Conservation (phyloP, 2,329 filamentous ascomycete species). For the Nannizzia gypsea region DNA sequence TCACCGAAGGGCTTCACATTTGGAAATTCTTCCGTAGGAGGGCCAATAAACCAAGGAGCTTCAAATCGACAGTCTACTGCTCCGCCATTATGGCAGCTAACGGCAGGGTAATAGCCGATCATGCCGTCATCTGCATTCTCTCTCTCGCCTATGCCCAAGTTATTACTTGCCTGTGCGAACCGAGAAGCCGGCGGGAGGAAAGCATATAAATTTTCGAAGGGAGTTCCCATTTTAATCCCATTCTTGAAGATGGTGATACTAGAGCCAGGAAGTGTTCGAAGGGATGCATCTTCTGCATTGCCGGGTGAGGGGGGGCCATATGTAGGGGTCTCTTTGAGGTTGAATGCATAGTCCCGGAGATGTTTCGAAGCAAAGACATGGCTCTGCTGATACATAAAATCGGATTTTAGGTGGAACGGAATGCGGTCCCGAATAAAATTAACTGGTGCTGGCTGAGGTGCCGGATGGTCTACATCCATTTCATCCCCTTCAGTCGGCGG, state of each 20-base stretch:
- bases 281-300: slow-evolving; percentile 58
- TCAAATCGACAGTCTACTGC: slow-evolving; percentile 91
- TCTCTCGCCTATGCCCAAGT: slow-evolving; percentile 52
- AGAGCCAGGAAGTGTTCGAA: slow-evolving; percentile 77
- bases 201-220: slow-evolving; percentile 75
- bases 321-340: slow-evolving; percentile 35
- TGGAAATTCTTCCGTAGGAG: slow-evolving; percentile 33
- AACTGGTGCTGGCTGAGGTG: slow-evolving; percentile 41
- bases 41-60: slow-evolving; percentile 82
- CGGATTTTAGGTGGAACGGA: slow-evolving; percentile 84
- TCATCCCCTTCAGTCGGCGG: slow-evolving; percentile 56
- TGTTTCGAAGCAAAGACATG: slow-evolving; percentile 63
- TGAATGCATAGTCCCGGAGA: slow-evolving; percentile 56
- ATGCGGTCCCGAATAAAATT: slow-evolving; percentile 93
- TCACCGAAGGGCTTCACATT: slow-evolving; percentile 46
- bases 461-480: not conserved
- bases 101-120: slow-evolving; percentile 87
- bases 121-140: slow-evolving; percentile 88
- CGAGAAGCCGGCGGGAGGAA: slow-evolving; percentile 81
- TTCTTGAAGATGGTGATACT: slow-evolving; percentile 90
- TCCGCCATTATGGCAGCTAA: slow-evolving; percentile 84
- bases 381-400: slow-evolving; percentile 74
- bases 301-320: slow-evolving; percentile 42
- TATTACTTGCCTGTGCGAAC: slow-evolving; percentile 33
- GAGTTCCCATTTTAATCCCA: slow-evolving; percentile 69